Base-by-base conservation (phyloP, 2,329 filamentous ascomycete genomes). In the Aspergillus unguis region DNA sequence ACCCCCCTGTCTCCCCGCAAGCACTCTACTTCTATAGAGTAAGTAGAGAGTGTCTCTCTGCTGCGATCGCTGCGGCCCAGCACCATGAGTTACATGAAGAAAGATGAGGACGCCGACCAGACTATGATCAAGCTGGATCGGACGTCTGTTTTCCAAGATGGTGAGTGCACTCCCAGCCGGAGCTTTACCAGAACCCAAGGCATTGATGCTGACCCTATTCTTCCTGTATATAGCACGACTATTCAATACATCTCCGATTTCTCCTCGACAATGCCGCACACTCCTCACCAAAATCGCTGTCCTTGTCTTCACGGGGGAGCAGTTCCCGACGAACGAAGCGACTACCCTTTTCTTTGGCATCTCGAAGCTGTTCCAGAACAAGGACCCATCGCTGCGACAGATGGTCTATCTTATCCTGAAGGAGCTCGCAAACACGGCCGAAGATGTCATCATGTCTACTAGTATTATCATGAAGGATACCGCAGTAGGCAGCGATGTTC, bases 381-480 rank as follows among this genome's bases (percentile, higher is more conserved):
- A 96, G 76, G 94, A 99, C 86, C 88, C 92, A 66, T 92, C 90
- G 65, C 81, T 99, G 70, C 90, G 94, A 67, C 94, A 99, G 80
- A 96, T 97, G 92, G 92, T 99, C 47, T 95, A 97, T 77, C 82
- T 97, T 62, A 86, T 96, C 71, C 90, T 97, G 79, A 99, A 97
- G 84, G 94, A 99, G 82, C 81, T 99, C 67, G 90, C 92, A 62
- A 85, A 86, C 73, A 96, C 91, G 26, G 94, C 94, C 54, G 91
- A 97, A 78, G 94, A 99, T 80, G 95, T 96, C 60, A 99, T 99
- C 72, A 97, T 99, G 94, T 94, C 96, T 57, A 99, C 94, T 17
- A 95, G 90, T 75, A 96, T 92, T 63, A 96, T 99, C 65, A 99
- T 97, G 94, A 99, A 99, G 80, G 94, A 99, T 73, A 96, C 92